phyloP scores from a whole-genome alignment of 306 rosid genomes.

The Fragaria ananassa region DNA sequence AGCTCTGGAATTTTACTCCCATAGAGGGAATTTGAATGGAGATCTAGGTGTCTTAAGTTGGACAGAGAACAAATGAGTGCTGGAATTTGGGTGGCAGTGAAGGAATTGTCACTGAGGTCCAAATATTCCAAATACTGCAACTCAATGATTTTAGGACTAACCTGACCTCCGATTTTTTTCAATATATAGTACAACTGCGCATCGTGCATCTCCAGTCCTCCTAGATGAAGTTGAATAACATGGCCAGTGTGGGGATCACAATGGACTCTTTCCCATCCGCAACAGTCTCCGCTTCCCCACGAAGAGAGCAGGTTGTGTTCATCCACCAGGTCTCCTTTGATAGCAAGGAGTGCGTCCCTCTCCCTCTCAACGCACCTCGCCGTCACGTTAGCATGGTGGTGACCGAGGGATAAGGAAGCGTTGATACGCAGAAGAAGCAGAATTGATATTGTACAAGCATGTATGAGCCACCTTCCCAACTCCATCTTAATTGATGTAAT shows the following conservation, averaged over 20 bases:
- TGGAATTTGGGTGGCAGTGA: not conserved
- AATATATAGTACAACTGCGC: no score
- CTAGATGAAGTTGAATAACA: not conserved
- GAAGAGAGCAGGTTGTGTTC: not conserved
- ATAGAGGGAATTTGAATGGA: not conserved
- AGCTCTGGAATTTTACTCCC: not conserved
- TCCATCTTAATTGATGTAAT: not conserved
- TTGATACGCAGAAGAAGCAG: not conserved
- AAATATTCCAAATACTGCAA: not conserved
- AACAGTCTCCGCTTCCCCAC: not conserved
- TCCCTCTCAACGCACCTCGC: not conserved
- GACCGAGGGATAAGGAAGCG: not conserved
- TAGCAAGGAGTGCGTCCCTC: not conserved
- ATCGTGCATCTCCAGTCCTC: not conserved
- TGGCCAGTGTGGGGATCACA: not conserved
- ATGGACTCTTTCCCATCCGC: not conserved
- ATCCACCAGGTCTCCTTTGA: not conserved
- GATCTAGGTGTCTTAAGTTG: not conserved
- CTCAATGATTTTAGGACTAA: conserved; percentile 1
- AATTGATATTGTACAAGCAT: not conserved
- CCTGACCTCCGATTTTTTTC: not conserved
- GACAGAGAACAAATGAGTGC: not conserved
- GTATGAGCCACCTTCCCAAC: not conserved
- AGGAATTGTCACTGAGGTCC: not conserved
- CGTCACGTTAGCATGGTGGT: not conserved